A percentile compares a stretch with the other conserved stretches of the same genome.
Evolutionary conservation across 352 stramenopile species (phyloP).

Genomic region (Phytophthora citrophthora): DNA sequence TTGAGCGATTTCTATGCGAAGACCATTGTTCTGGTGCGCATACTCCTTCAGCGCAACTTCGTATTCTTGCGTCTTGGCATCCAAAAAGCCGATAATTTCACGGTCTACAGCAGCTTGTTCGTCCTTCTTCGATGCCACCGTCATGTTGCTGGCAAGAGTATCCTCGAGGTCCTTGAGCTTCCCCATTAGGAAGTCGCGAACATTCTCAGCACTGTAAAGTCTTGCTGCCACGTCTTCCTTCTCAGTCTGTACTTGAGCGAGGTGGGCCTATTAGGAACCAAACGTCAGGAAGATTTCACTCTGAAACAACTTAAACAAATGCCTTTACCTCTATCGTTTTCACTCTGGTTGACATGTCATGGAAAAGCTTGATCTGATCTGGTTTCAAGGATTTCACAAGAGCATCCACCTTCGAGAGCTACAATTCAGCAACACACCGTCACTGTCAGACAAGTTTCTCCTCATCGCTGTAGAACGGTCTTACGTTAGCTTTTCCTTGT

Average conservation of each 20-base stretch:
- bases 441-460: background rate
- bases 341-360: constrained; percentile 82
- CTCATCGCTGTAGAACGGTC: background rate
- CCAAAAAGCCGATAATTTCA: constrained; percentile 86
- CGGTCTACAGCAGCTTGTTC: constrained; percentile 72
- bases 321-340: constrained; percentile 66
- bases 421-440: background rate
- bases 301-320: background rate
- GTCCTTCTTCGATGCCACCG: constrained; percentile 61
- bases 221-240: constrained; percentile 79
- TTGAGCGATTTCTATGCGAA: constrained; percentile 49
- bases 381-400: constrained; percentile 86
- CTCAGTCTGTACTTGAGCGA: constrained; percentile 73
- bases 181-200: constrained; percentile 87
- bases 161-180: constrained; percentile 85
- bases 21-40: constrained; percentile 60
- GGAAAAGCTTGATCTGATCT: constrained; percentile 86
- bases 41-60: constrained; percentile 64
- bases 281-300: too few species aligned
- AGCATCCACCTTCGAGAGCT: constrained; percentile 76
- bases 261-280: constrained; percentile 41
- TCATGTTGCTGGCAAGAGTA: constrained; percentile 59
- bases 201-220: constrained; percentile 76
- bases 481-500: constrained; percentile 46
- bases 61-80: constrained; percentile 81